Base-by-base conservation (phyloP, 169 alveolate species). In the Plasmodium inui region DNA sequence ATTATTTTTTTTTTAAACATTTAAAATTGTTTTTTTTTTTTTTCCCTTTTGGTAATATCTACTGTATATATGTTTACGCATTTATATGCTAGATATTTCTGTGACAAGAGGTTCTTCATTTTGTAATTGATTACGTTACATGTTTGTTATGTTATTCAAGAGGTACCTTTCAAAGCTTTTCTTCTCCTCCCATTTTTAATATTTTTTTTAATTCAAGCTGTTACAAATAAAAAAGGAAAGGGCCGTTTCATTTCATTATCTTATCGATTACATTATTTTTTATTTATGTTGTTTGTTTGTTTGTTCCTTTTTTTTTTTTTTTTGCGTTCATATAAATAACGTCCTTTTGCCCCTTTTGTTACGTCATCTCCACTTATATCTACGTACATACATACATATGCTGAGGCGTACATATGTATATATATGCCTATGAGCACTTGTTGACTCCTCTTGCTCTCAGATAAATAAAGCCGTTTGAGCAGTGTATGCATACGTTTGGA, bases 231-330 rank as follows among this genome's bases (percentile, higher is more conserved):
- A 50, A 50, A 50, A 12, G 22, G 30, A n/a, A 28, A 30, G 19
- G 41, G 34, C 55, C 39, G n/a, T 22, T 22, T 79, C 28, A 6
- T 0, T 14, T 82, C 32, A 82, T n/a, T 61, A 26, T 28, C 57
- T 1, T 61, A 61, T 82, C 39, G 50, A 19, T 32, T 83, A 32
- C 28, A n/a, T 83, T 57, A 61, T 61, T 39, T 83, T 39, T 83
- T 4, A n/a, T 83, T 83, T 41, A 7, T 55, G 8, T 12, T 82
- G 32, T 44, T 53, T 55, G 19, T 53, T 37, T 46, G 50, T 80
- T 46, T 41, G n/a, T n/a, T n/a, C n/a, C n/a, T n/a, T n/a, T 78
- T 79, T 79, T n/a, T 44, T 41, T 79, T 26, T 79, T 79, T 41
- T 39, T 41, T 79, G 14, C 57, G 46, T 79, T 79, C 17, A 19